Evolutionary conservation across 2,329 filamentous ascomycete genomes (phyloP), one percentile per base, ranked within the genome.

Genomic region (Stagonosporopsis chrysanthemi): DNA sequence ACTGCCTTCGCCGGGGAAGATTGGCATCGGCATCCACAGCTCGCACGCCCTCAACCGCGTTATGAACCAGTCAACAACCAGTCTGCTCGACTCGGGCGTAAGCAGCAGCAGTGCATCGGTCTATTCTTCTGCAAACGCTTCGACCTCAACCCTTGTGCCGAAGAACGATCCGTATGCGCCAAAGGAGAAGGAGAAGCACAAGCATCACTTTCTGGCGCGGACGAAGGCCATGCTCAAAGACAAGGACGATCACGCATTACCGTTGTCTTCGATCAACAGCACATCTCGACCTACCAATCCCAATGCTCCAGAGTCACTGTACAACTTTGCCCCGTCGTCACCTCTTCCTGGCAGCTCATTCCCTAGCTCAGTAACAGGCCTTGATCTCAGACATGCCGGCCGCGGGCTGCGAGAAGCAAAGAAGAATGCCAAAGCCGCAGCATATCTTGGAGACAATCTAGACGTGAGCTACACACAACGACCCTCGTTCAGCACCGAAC

Each of bases 251-350:
- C 73, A 78, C 61, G 84, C 88, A 65, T 80, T 92, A 3, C 88
- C 89, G 2, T 78, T 93, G 2, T 92, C 89, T 0, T 92, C 90
- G 3, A 89, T 89, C 2, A 86, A 87, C 58, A 92, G 89, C 75
- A 93, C 91, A 68, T 92, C 90, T 1, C 84, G 85, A 64, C 88
- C 90, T 1, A 89, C 88, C 6, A 90, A 93, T 66, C 90, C 90
- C 0, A 88, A 81, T 68, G 89, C 89, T 3, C 89, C 90, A 0
- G 89, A 86, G 64, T 91, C 89, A 52, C 77, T 94, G 4, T 94
- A 94, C 79, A 92, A 87, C 60, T 93, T 94, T 75, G 90, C 87
- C 55, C 90, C 90, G 1, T 83, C 88, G 7, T 92, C 88, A 58
- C 90, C 90, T 1, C 88, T 84, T 0, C 86, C 88, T 14, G 84